Base-by-base conservation (phyloP, 1,284 basidiomycete species). In the Gymnopus androsaceus region DNA sequence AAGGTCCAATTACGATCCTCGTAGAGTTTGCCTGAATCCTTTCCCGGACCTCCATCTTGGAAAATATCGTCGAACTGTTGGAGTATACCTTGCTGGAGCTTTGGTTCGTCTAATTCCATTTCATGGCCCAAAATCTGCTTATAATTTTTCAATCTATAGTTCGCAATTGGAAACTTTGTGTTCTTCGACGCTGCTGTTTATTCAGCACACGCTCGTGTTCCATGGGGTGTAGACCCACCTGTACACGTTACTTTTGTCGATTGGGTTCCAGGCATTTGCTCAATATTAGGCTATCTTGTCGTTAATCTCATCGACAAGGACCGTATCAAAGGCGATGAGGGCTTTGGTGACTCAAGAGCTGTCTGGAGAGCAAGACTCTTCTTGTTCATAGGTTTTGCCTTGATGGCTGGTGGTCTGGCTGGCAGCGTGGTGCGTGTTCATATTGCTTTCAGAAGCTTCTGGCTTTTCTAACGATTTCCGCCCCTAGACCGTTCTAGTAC, bases 291-390 rank as follows among this genome's bases (percentile, higher is more conserved):
- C 30, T 95, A 96, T 82, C 76, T 98, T 59, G 81, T 98, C 68
- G 88, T 97, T 71, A 95, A 95, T 70, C 72, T 98, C 55, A 94
- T 98, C 66, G 95, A 99, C 78, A 98, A 98, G 79, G 89, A 94
- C 65, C 83, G 94, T 42, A 81, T 98, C 54, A 79, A 86, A 23
- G 89, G 90, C 0, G 90, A 95, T 9, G 93, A 92, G 60, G 84
- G 81, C 3, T 90, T 87, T 69, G 87, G 88, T 3, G 92, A 94
- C 63, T 78, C 88, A 0, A 77, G 85, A 4, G 90, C 93, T 1
- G 93, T 95, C 15, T 96, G 94, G 92, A 81, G 92, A 59, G 95
- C 95, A 3, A 77, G 95, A 33, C 74, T 96, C 59, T 86, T 96
- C 64, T 74, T 98, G 63, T 99, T 99, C 73, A 83, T 98, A 60